Base-by-base conservation (phyloP, 2,329 filamentous ascomycete species). In the Talaromyces sp. region DNA sequence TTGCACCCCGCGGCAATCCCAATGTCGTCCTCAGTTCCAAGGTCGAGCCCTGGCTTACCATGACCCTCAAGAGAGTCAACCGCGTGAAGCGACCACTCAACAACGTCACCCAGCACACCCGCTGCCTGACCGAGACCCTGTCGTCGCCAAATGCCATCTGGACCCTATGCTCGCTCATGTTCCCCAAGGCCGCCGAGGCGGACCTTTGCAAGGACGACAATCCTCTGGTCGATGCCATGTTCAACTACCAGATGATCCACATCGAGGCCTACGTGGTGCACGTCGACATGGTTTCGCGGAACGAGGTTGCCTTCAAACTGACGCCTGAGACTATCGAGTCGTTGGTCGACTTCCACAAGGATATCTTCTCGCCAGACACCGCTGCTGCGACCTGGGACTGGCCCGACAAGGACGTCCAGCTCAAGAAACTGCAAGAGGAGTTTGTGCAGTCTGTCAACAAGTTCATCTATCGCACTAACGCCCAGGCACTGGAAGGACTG, bases 251-350 rank as follows among this genome's bases (percentile, higher is more conserved):
- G 80, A 85, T 97, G 72, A 82, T 97, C 71, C 91, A 97, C 75
- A 81, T 98, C 69, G 93, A 98, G 79, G 95, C 95, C 57, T 99
- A 99, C 76, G 93, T 98, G 69, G 95, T 99, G 63, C 93, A 98
- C 77, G 92, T 99, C 77, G 95, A 99, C 81, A 96, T 98, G 92
- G 93, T 99, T 62, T 86, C 96, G 70, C 89, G 93, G 77, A 95
- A 96, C 75, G 95, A 98, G 81, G 92, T 99, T 71, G 95, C 93
- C 67, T 98, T 93, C 85, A 99, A 99, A 84, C 85, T 99, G 71
- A 98, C 93, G 26, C 86, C 88, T 61, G 95, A 98, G 74, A 92
- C 93, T 64, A 99, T 99, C 78, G 92, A 96, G 71, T 80, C 90
- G 57, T 85, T 99, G 65, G 89, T 96, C 74, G 91, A 96, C 75